phyloP scores from a whole-genome alignment of 1,284 basidiomycete genomes.

The Cryptococcus wingfieldii region DNA sequence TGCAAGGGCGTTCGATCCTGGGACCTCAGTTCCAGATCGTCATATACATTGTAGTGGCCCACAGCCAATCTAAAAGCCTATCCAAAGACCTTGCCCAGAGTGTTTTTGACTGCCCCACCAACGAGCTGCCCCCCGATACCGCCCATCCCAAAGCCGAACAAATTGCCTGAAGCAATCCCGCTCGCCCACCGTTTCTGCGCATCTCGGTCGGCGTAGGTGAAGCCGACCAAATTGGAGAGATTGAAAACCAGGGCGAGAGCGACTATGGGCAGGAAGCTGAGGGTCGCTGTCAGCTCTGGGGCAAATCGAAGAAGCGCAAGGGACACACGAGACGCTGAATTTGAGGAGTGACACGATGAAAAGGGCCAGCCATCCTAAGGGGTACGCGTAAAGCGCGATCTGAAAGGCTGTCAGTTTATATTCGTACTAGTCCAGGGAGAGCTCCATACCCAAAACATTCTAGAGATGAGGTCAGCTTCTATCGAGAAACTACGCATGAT shows the following conservation, averaged over 20 bases:
- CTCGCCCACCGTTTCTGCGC: slow-evolving; percentile 79
- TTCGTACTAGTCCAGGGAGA: neutral
- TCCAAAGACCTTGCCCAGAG: slow-evolving; percentile 63
- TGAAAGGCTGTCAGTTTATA: slow-evolving; percentile 33
- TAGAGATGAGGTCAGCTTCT: slow-evolving; percentile 36
- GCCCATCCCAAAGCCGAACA: slow-evolving; percentile 57
- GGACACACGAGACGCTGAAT: slow-evolving; percentile 70
- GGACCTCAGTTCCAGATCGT: neutral
- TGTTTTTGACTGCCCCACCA: slow-evolving; percentile 70
- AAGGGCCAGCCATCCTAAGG: slow-evolving; percentile 75
- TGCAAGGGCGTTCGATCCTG: neutral
- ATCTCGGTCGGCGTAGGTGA: slow-evolving; percentile 81
- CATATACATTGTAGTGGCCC: neutral
- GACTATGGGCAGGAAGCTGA: slow-evolving; percentile 77
- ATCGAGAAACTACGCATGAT: neutral
- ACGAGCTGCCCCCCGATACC: slow-evolving; percentile 74
- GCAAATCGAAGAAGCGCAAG: slow-evolving; percentile 7
- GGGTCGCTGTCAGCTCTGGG: neutral
- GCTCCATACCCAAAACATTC: slow-evolving; percentile 81
- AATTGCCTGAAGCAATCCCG: slow-evolving; percentile 58
- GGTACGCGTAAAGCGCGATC: slow-evolving; percentile 87
- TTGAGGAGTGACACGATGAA: slow-evolving; percentile 83
- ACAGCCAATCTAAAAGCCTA: neutral
- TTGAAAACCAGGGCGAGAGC: slow-evolving; percentile 85
- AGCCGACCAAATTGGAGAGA: slow-evolving; percentile 82